Evolutionary conservation across 768 basidiomycete genomes (phyloP).

Genomic region (Termitomyces sp.): DNA sequence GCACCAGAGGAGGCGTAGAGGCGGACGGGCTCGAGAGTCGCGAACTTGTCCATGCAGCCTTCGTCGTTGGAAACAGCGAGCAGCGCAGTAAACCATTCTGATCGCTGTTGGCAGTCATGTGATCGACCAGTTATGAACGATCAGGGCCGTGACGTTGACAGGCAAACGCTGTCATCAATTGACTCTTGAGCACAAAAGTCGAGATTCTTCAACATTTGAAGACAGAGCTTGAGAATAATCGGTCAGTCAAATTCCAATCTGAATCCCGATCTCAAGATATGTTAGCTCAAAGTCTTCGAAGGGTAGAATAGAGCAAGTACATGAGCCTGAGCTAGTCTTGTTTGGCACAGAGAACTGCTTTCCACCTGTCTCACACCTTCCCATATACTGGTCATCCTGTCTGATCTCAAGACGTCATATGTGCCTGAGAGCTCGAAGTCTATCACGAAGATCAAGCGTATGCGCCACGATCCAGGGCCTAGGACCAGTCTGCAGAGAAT

Average conservation of each 20-base stretch:
- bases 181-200: no score
- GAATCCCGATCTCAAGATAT: no score
- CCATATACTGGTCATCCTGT: neutral
- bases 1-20: conserved; percentile 41
- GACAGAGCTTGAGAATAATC: no score
- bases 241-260: no score
- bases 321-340: no score
- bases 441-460: neutral
- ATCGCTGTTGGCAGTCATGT: conserved; percentile 11
- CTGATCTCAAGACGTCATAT: neutral
- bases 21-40: conserved; percentile 75
- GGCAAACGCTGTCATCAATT: no score
- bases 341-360: neutral
- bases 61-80: conserved; percentile 8
- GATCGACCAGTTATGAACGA: neutral
- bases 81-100: conserved; percentile 1
- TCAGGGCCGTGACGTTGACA: no score
- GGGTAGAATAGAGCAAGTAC: no score
- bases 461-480: neutral
- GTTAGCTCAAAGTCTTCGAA: no score
- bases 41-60: conserved; percentile 74
- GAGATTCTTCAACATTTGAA: no score
- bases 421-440: neutral
- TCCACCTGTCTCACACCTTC: neutral
- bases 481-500: neutral